Percentiles rank a stretch among this genome's conserved stretches.
These are phyloP conservation scores for Saccharomycopsis babjevae DNA, from an alignment of 805 yeast species.

Conservation along the genomic window DNA sequence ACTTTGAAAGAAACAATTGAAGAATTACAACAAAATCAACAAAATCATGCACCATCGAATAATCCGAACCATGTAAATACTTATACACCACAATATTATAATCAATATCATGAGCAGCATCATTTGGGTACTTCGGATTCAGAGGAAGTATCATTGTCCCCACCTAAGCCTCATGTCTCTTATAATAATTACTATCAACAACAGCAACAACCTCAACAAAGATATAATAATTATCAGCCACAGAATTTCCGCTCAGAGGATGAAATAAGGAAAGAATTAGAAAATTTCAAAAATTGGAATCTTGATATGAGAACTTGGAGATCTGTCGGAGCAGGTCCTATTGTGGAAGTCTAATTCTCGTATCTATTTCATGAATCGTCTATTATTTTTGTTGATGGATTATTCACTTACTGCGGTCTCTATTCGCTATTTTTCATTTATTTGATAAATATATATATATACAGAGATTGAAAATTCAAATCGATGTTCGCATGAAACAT, in stretches of 20 bases:
- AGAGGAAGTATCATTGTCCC: constrained; percentile 17
- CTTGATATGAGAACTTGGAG: constrained; percentile 82
- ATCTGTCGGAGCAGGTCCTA: constrained; percentile 55
- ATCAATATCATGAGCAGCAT: background rate
- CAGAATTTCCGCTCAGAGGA: constrained; percentile 29
- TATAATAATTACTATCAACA: background rate
- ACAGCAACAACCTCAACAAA: background rate
- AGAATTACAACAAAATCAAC: constrained; percentile 21
- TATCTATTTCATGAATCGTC: background rate
- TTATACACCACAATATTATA: background rate
- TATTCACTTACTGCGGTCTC: background rate
- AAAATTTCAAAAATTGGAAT: constrained; percentile 77
- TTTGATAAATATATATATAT: background rate
- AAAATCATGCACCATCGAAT: constrained; percentile 17
- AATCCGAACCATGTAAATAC: background rate
- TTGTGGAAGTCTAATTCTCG: constrained; percentile 35
- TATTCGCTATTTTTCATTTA: background rate
- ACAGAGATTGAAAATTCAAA: background rate
- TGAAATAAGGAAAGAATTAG: constrained; percentile 45
- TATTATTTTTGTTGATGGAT: background rate
- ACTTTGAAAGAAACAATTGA: constrained; percentile 23
- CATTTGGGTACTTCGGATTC: constrained; percentile 10
- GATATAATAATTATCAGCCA: constrained; percentile 1
- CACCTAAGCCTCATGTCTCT: constrained; percentile 13
- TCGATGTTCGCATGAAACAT: too few relatives aligned